A percentile compares a stretch with the other conserved stretches of the same genome.
Evolutionary conservation across 768 basidiomycete species (phyloP).

Genomic region (Boletus rufocinnamomeus): DNA sequence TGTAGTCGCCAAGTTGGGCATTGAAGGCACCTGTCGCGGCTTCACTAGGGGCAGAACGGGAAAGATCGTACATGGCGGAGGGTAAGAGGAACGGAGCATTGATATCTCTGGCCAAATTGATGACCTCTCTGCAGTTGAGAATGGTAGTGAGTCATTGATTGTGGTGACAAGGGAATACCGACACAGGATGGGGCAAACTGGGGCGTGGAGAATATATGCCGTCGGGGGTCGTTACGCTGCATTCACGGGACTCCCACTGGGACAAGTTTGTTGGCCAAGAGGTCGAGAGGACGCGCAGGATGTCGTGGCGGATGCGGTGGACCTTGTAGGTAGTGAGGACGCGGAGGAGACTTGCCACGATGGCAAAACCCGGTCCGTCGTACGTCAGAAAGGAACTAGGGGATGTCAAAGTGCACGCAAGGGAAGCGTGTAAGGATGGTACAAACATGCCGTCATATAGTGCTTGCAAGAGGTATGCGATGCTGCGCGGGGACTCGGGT

Average conservation of each 20-base stretch:
- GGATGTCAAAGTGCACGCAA: constrained; percentile 19
- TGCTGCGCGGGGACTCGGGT: constrained; percentile 55
- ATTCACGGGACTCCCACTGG: constrained; percentile 70
- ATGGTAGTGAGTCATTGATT: constrained; percentile 9
- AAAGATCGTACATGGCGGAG: constrained; percentile 80
- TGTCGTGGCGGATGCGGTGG: constrained; percentile 54
- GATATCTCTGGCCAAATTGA: constrained; percentile 63
- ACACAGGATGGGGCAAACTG: constrained; percentile 69
- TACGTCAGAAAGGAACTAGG: constrained; percentile 49
- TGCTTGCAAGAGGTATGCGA: constrained; percentile 59
- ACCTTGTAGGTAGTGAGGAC: constrained; percentile 67
- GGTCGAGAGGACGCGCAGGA: constrained; percentile 51
- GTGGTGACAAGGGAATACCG: constrained; percentile 28
- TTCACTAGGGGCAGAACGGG: constrained; percentile 63
- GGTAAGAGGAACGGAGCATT: constrained; percentile 61
- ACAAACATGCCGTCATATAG: constrained; percentile 74
- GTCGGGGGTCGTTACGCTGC: constrained; percentile 47
- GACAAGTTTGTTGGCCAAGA: constrained; percentile 64
- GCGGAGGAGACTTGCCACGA: constrained; percentile 57
- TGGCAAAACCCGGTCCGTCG: constrained; percentile 51
- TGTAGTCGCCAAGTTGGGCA: constrained; percentile 42
- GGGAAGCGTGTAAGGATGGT: background rate
- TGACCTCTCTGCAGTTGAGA: constrained; percentile 50
- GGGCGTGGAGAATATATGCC: constrained; percentile 60
- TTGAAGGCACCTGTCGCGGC: constrained; percentile 54